Evolutionary conservation across 2,329 filamentous ascomycete genomes (phyloP), one percentile per base, ranked within the genome.

Genomic region (Calonectria naviculata): DNA sequence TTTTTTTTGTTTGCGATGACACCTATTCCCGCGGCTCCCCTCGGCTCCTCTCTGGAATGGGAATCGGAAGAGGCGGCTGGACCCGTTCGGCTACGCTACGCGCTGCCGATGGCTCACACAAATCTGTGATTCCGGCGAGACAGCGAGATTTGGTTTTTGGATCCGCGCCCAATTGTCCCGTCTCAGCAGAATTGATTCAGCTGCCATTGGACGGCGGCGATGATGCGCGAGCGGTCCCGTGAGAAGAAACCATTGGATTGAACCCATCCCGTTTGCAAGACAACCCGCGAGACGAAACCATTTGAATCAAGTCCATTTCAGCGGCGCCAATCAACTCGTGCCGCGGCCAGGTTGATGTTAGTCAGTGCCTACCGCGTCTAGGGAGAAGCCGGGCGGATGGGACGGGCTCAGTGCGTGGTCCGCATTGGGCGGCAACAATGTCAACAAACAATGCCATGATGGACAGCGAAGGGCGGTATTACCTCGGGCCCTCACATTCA

Each of bases 401-500:
- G 29, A 49, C 41, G 52, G 63, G n/a, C 19, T 26, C 47, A 58
- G 21, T 58, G 31, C 29, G 38, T n/a, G 21, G 42, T 46, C n/a
- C 42, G 42, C 52, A 58, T 58, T 58, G 38, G 52, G 52, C 52
- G 31, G 52, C 52, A 8, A 36, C 31, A 26, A 9, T 38, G 52
- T 38, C 21, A 58, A 24, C 56, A 42, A 67, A 31, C 34, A 47
- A 52, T 49, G 34, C 21, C 56, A 34, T 44, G 26, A 52, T 38
- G 29, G 21, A 29, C 15, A 21, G 17, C 36, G 17, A n/a, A 52
- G 31, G 29, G 42, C 54, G 65, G 65, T 67, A 61, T 62, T 61
- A 67, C 56, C 65, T 67, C 65, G 65, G 65, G 44, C 65, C 42
- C 54, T 67, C 44, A 46, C 29, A 26, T 26, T 41, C n/a, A 49